Conservation (phyloP, 306 rosid species). For the Glycine latifolia region DNA sequence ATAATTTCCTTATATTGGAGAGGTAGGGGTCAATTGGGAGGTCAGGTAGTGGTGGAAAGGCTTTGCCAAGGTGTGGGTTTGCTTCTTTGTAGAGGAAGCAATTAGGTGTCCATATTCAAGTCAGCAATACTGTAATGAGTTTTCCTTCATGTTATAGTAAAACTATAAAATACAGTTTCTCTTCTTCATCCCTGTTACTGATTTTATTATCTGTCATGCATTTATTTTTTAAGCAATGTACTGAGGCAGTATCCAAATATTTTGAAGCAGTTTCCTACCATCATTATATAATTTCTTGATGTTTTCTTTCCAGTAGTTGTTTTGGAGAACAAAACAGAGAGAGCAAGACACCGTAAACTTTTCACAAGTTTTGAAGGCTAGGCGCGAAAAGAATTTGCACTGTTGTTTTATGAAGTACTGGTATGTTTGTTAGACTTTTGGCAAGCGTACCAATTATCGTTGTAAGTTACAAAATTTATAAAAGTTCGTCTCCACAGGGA, state of each 20-base stretch:
- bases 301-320: too few relatives aligned
- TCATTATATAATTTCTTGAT: too few relatives aligned
- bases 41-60: background rate
- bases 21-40: background rate
- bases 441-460: too few relatives aligned
- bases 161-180: too few relatives aligned
- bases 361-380: slow-evolving; percentile 54
- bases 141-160: slow-evolving; percentile 1
- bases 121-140: background rate
- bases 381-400: slow-evolving; percentile 70
- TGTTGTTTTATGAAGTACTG: slow-evolving; percentile 83
- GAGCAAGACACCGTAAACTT: slow-evolving; percentile 56
- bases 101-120: background rate
- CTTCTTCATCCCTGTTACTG: background rate
- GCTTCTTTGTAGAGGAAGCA: background rate
- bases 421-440: slow-evolving; percentile 50
- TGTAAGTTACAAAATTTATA: too few relatives aligned
- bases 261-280: too few relatives aligned
- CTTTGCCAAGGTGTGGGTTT: background rate
- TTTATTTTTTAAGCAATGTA: background rate
- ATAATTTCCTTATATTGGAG: background rate
- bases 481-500: too few relatives aligned
- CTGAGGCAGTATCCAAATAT: too few relatives aligned
- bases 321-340: slow-evolving; percentile 22
- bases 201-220: background rate